Base-by-base conservation (phyloP, 176 grass and related monocot genomes). In the Zoysia pacifica region DNA sequence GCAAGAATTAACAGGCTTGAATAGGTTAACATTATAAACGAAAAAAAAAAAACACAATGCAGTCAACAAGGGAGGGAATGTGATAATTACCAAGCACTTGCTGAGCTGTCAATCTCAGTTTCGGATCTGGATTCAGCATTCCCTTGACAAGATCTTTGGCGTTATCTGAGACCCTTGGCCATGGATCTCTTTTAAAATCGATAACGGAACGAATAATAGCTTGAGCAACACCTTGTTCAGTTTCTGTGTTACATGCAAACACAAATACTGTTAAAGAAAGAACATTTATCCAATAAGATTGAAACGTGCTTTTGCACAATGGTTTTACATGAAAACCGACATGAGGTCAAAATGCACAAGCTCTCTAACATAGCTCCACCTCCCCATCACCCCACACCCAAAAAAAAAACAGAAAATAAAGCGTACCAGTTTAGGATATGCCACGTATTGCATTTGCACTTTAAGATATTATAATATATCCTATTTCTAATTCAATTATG, bases 151-250 rank as follows among this genome's bases (percentile, higher is more conserved):
- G 80, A 62, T 97, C 81, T 90, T 97, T 97, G 45, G 93, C 93
- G 43, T 97, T 91, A 70, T 97, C 90, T 41, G 93, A 97, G 52
- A 97, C 86, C 84, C 88, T 93, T 56, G 93, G 93, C 93, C 93
- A 97, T 35, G 93, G 93, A 55, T 97, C 93, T 70, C 93, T 97
- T 75, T 86, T 93, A 16, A 97, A 97, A 85, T 97, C 93, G 72
- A 97, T 74, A 35, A 39, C 73, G 16, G 93, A 97, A 41, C 93
- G 88, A 45, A 97, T 97, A 80, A 97, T 97, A 67, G 93, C 93
- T 71, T 97, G 90, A 68, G 93, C 93, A 78, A 97, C 93, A 84
- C 93, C 93, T 77, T 97, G 93, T 83, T 97, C 93, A 35, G 93
- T 97, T 87, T 97, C 93, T 97, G 86, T 58, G 86, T 83, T 81